Percentiles rank a stretch among this genome's conserved stretches.
Conservation (phyloP, 2,329 filamentous ascomycete species). For the Zarea fungicola region DNA sequence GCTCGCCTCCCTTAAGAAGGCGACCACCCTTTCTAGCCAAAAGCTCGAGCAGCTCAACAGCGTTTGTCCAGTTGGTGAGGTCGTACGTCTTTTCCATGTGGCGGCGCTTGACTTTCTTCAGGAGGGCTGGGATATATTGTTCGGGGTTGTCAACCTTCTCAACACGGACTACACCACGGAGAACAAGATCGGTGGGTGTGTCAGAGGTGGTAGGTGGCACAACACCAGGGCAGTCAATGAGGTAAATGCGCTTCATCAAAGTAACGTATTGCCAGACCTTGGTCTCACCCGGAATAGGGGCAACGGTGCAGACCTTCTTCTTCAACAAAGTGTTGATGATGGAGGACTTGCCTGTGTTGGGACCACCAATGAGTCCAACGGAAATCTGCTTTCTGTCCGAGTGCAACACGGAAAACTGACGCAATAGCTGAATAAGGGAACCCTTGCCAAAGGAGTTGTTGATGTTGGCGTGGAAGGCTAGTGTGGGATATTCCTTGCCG, state of each 20-base stretch:
- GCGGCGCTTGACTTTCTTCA: slow-evolving; percentile 73
- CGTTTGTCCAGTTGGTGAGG: slow-evolving; percentile 69
- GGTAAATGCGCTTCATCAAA: slow-evolving; percentile 80
- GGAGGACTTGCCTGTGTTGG: slow-evolving; percentile 92
- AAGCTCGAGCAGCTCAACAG: slow-evolving; percentile 79
- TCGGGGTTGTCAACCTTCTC: slow-evolving; percentile 96
- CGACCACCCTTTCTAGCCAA: slow-evolving; percentile 83
- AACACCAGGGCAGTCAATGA: slow-evolving; percentile 96
- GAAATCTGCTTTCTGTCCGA: slow-evolving; percentile 90
- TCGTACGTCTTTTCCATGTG: slow-evolving; percentile 94
- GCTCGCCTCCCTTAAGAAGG: slow-evolving; percentile 85
- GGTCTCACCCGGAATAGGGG: slow-evolving; percentile 92
- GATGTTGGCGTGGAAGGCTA: slow-evolving; percentile 91
- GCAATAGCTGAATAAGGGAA: slow-evolving; percentile 81
- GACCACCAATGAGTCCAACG: slow-evolving; percentile 72
- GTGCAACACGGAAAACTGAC: slow-evolving; percentile 89
- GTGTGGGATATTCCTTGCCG: slow-evolving; percentile 86
- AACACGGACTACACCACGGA: slow-evolving; percentile 86
- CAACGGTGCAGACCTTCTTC: slow-evolving; percentile 90
- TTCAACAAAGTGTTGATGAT: slow-evolving; percentile 95
- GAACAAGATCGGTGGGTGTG: slow-evolving; percentile 78
- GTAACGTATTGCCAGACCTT: slow-evolving; percentile 99
- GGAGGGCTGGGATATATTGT: slow-evolving; percentile 84
- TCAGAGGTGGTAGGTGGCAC: slow-evolving; percentile 85
- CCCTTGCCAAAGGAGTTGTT: slow-evolving; percentile 97